A percentile compares a stretch with the other conserved stretches of the same genome.
These are phyloP conservation scores for Canavalia gladiata DNA, from an alignment of 306 rosid species.

Conservation along the genomic window DNA sequence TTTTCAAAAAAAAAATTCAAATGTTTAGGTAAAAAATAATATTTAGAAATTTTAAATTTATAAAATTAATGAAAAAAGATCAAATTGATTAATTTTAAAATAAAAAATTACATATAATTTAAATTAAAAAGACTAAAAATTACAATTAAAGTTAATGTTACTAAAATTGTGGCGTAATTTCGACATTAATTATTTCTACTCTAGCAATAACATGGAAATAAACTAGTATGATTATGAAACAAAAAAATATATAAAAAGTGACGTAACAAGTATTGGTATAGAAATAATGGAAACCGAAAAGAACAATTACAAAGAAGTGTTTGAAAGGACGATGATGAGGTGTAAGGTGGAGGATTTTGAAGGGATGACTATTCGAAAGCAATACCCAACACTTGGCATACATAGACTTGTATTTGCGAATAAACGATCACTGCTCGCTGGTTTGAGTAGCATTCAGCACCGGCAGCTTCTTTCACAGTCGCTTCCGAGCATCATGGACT, in stretches of 20 bases:
- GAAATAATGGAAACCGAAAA: not conserved
- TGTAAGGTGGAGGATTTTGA: conserved; percentile 34
- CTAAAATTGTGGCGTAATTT: not conserved
- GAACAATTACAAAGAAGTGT: not conserved
- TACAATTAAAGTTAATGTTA: not conserved
- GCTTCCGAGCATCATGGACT: not conserved
- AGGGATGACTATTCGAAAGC: conserved; percentile 41
- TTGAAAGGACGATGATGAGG: not conserved
- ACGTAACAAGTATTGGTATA: not conserved
- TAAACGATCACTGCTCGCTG: not conserved
- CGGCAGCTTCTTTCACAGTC: conserved; percentile 32
- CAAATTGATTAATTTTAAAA: too few relatives aligned
- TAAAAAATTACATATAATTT: too few relatives aligned
- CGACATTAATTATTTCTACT: not conserved
- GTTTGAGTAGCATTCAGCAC: not conserved
- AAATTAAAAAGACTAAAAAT: too few relatives aligned
- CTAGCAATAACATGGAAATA: not conserved
- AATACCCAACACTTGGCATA: conserved; percentile 42
- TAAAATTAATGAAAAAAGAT: too few relatives aligned
- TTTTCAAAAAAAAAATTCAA: too few relatives aligned
- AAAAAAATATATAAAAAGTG: not conserved
- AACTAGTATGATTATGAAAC: not conserved
- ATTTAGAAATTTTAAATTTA: too few relatives aligned
- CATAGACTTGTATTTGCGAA: not conserved
- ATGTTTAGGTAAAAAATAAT: too few relatives aligned